Evolutionary conservation across 1,139 yeast species (phyloP), one percentile per base, ranked within the genome.

Genomic region (Pichia terricola): DNA sequence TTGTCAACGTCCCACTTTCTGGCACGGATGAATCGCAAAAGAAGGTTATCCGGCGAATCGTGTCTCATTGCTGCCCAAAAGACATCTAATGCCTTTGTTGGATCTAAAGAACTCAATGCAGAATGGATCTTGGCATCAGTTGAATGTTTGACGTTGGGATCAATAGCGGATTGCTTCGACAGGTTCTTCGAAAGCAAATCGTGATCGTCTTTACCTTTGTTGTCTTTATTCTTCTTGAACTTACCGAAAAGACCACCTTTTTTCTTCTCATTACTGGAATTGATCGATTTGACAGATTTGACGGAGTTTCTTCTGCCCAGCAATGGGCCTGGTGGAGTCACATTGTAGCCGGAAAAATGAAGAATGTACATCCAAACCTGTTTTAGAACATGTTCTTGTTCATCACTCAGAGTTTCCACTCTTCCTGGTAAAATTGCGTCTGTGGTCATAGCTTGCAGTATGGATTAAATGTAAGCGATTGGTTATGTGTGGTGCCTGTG

Each of bases 331-430:
- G 53, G 46, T 11, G 55, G 54, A 53, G 48, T 40, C 50, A 59
- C 42, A 45, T 47, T 39, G 44, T 77, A 70, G 3, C 87, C 91
- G 67, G 79, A 72, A 45, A 70, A 75, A 46, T 73, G 74, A 49
- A 85, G 64, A 40, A 81, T 57, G 49, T 78, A 73, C 36, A 83
- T 78, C 91, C 94, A 83, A 41, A 79, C 70, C 57, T 84, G 89
- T 63, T 86, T 86, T 53, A 87, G 69, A 36, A 69, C 69, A 45
- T 72, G 66, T 55, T 83, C 94, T 62, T 85, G 81, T 35, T 76
- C 79, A 2, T 69, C 63, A 10, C 79, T 72, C 40, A 86, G 66
- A 28, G 78, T 73, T 50, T 75, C 77, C 40, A 77, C 69, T 52
- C 84, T 72, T 9, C 89, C 89, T 4, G 73, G 57, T 9, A 64